Evolutionary conservation across 305 asterid genomes (phyloP), one percentile per base, ranked within the genome.

Genomic region (Solanum chacoense): DNA sequence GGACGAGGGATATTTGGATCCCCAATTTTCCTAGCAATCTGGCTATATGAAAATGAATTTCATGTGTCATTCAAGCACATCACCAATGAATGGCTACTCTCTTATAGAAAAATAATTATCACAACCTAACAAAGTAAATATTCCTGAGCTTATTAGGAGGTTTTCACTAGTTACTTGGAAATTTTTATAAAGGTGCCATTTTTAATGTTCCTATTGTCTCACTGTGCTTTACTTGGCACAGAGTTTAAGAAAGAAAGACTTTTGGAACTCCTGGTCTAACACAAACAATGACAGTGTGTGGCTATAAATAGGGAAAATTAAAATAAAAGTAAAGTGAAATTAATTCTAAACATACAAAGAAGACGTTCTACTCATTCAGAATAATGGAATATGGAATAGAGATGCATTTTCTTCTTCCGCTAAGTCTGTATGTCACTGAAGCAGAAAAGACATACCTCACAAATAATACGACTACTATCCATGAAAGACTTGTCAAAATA

Each of bases 11-110:
- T 92, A 87, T 92, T 79, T n/a, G 98, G 95, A 93, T 95, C 99
- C 76, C 98, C 99, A 91, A 95, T 93, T 94, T 92, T 94, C 90
- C 91, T 87, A 91, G 99, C 99, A 95, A 96, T 91, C 99, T 97
- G 94, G 93, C 91, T 31, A 83, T 31, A 83, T 31, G 42, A 10
- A 83, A 83, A 50, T 50, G 87, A 7, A 50, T 31, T 32, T 83
- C 67, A 50, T 83, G 87, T 20, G 26, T 81, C 71, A 42, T 81
- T 81, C 36, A 83, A 55, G 72, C 72, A 50, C 16, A 83, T 12
- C 12, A 11, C 87, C 45, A 22, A 20, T 79, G 59, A 31, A 83
- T 50, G 28, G 28, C 72, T 50, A 31, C 22, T 31, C 73, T 83
- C 42, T 63, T 67, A 11, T 10, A 20, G 31, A 20, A 31, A 83